Base-by-base conservation (phyloP, 1,139 yeast species). In the Candida frijolesensis region DNA sequence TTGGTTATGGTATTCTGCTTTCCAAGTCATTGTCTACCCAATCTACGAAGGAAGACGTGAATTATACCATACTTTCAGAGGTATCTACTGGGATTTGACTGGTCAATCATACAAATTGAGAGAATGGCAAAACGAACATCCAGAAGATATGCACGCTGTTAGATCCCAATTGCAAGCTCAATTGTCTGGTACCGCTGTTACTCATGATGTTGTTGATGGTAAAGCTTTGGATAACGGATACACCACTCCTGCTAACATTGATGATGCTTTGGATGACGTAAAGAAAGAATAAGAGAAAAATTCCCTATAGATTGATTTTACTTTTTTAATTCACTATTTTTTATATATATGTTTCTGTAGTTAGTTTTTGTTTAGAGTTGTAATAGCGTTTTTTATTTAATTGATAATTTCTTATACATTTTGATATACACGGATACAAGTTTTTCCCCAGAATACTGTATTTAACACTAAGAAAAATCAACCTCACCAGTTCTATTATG, bases 21-120 rank as follows among this genome's bases (percentile, higher is more conserved):
- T 78, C 57, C 71, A 80, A 56, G 89, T 85, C 30, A 75, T 83
- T 33, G 41, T 86, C 15, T 82, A 76, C 52, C 94, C 94, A 19
- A 54, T 86, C 27, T 79, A 79, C 74, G 89, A 87, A 66, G 90
- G 94, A 41, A 72, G 91, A 56, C 67, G 72, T 18, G 89, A 85
- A 2, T 79, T 90, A 45, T 77, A 63, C 60, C 76, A 81, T 33
- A 82, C 92, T 1, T 60, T 77, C 22, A 80, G 95, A 61, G 96
- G 96, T 46, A 78, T 89, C 35, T 89, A 85, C 67, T 89, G 96
- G 96, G 96, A 89, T 64, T 58, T 79, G 45, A 74, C 87, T 30
- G 96, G 96, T 18, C 94, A 88, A 68, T 69, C 85, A 1, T 66
- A 80, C 66, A 89, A 88, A 67, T 72, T 89, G 52, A 76, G 79